Conservation (phyloP, 805 yeast genomes). For the Kurtzmaniella cleridarum region DNA sequence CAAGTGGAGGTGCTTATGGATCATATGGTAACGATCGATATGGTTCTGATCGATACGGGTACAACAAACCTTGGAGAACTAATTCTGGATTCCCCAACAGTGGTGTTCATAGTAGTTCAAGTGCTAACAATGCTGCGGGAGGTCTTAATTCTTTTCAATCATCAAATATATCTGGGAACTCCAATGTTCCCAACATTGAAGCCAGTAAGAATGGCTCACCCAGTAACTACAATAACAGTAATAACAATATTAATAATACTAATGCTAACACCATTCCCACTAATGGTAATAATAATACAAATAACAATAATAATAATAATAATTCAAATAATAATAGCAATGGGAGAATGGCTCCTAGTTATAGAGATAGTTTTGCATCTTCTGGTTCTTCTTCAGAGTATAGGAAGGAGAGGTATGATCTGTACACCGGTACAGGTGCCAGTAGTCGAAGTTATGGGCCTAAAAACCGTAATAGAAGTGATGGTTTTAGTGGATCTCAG, state of each 20-base stretch:
- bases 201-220: too few relatives aligned
- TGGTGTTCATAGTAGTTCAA: neutral
- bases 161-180: too few relatives aligned
- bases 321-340: neutral
- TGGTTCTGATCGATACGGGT: constrained; percentile 1
- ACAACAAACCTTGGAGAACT: constrained; percentile 4
- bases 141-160: too few relatives aligned
- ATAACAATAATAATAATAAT: neutral
- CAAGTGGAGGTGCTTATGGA: constrained; percentile 3
- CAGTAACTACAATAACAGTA: neutral
- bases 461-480: too few relatives aligned
- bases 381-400: constrained; percentile 4
- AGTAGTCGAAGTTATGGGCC: too few relatives aligned
- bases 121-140: neutral
- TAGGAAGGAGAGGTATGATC: constrained; percentile 12
- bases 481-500: neutral
- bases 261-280: too few relatives aligned
- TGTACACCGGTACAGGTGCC: constrained; percentile 5
- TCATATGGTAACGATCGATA: constrained; percentile 2
- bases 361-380: neutral
- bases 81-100: neutral
- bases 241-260: neutral
- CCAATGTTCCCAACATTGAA: too few relatives aligned
- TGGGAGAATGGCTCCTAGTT: too few relatives aligned
- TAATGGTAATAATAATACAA: too few relatives aligned